A percentile compares a stretch with the other conserved stretches of the same genome.
These are phyloP conservation scores for Teunomyces gatunensis DNA, from an alignment of 805 yeast genomes.

Conservation along the genomic window DNA sequence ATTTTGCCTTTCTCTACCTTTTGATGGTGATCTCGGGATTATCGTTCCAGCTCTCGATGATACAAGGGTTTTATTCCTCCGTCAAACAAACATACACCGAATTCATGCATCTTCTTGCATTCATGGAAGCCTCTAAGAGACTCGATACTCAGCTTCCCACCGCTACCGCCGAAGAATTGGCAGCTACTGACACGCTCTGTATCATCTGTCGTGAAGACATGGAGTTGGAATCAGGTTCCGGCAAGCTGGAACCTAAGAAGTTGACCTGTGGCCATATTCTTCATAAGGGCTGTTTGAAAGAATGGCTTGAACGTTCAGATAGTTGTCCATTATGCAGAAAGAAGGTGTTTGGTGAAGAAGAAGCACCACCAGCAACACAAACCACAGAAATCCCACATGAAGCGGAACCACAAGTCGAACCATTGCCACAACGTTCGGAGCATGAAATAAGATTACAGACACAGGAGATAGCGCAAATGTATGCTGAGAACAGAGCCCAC, in stretches of 20 bases:
- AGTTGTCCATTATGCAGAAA: constrained; percentile 91
- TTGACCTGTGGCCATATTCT: constrained; percentile 83
- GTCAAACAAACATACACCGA: constrained; percentile 29
- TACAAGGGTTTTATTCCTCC: constrained; percentile 45
- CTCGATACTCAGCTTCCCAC: constrained; percentile 61
- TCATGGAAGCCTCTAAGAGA: constrained; percentile 56
- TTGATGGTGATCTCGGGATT: constrained; percentile 30
- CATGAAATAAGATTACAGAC: too few relatives aligned
- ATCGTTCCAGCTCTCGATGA: constrained; percentile 36
- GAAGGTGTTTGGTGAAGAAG: constrained; percentile 44
- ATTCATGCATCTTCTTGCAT: constrained; percentile 43
- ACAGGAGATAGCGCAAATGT: too few relatives aligned
- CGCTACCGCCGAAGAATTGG: constrained; percentile 63
- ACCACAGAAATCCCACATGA: not conserved
- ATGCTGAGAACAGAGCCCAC: not conserved
- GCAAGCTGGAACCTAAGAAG: constrained; percentile 58
- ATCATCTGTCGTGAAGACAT: constrained; percentile 92
- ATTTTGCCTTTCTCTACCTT: constrained; percentile 32
- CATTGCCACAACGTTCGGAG: constrained; percentile 5
- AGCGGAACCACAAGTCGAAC: constrained; percentile 1
- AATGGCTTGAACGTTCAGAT: constrained; percentile 90
- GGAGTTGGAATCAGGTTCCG: constrained; percentile 35
- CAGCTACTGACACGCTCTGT: constrained; percentile 59
- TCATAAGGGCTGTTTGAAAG: constrained; percentile 85
- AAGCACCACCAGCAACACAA: not conserved